Base-by-base conservation (phyloP, 1,139 yeast genomes). In the Kodamaea suecica region DNA sequence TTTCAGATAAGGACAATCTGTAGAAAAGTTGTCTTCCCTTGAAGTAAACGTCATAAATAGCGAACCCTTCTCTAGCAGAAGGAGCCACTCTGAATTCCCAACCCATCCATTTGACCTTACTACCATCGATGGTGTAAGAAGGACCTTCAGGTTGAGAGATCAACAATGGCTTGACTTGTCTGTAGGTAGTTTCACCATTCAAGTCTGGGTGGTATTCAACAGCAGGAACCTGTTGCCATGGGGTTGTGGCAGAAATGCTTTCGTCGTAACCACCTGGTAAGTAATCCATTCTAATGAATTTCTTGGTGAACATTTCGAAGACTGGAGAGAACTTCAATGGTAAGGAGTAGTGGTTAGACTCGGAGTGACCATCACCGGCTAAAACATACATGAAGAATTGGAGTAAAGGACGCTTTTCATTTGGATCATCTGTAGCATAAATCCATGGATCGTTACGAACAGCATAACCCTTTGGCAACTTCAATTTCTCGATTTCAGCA, bases 121-220 rank as follows among this genome's bases (percentile, higher is more conserved):
- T 63, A 27, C 85, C 85, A 11, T 76, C 69, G 33, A 78, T 61
- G n/a, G 70, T 50, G 63, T 83, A 86, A 1, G 92, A 82, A 14
- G 95, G 84, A 43, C 95, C 95, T 52, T 86, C 94, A 35, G 95
- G 95, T 63, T 86, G 95, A 29, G 72, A 59, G 32, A 84, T 76
- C 46, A 82, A 66, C 59, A 85, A 74, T 33, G 95, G 95, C 64
- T 85, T 84, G 49, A 85, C 70, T 33, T 78, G 85, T 54, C 84
- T 71, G 37, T 61, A 46, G 20, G 48, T 42, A 12, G 62, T 45
- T 52, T 76, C 83, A 36, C 80, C 83, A 49, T 78, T 82, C 49
- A 86, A 73, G 53, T 78, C 85, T 39, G 84, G 83, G 54, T 84
- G 86, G 59, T 83, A 80, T 55, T 82, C 88, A 34, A 82, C 80